Base-by-base conservation (phyloP, 139 green algal species). In the Picochlorum sp. region DNA sequence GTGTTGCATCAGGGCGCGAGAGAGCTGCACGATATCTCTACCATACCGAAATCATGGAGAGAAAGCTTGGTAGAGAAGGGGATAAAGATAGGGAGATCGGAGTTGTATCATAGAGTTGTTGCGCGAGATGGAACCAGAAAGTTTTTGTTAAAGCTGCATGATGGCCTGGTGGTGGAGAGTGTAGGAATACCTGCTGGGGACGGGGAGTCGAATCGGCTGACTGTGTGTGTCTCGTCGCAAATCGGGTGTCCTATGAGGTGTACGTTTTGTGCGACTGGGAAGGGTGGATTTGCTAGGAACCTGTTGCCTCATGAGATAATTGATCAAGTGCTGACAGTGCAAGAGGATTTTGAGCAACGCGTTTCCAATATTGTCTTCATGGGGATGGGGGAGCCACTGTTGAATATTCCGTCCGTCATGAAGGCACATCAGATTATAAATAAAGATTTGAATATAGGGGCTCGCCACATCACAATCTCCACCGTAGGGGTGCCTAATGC, bases 261-360 rank as follows among this genome's bases (percentile, higher is more conserved):
- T 82, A 89, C 83, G 16, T 99, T 99, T 76, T 99, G 93, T 67
- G 89, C 88, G 4, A 99, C 93, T 8, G 93, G 93, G 53, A 95
- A 97, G 69, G 89, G 88, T 33, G 93, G 91, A 61, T 98, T 97
- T 72, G 82, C 88, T 1, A 78, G 93, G 50, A 95, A 96, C 73
- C 77, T 99, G 31, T 39, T 57, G n/a, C 41, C 85, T 0, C 74
- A 94, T 61, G 93, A 99, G 78, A 95, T 98, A 33, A 37, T 96
- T 45, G 86, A 96, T 71, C 90, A 97, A 63, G 84, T 90, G 14
- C 37, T 93, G n/a, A 63, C 60, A 18, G 50, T 76, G 31, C 64
- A 85, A 64, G 68, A 84, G 67, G 33, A 71, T n/a, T 89, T 89
- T 52, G 66, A 69, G 16, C 49, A 73, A 41, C 53, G 63, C 28